Evolutionary conservation across 2,329 filamentous ascomycete species (phyloP).

Genomic region (Aspergillaceae sp.): DNA sequence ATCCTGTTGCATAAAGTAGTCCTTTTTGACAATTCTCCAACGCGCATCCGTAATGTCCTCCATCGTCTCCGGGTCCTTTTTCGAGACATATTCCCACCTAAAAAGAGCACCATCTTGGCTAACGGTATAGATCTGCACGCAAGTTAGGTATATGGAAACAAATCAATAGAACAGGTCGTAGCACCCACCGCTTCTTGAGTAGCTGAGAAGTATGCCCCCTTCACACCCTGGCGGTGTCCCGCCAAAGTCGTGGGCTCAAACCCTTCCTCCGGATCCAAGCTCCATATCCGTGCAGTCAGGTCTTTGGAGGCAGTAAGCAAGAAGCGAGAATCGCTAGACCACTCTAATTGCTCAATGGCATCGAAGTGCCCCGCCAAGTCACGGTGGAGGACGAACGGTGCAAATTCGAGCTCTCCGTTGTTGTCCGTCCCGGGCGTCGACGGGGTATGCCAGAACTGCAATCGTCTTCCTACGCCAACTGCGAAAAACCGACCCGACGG

Average conservation of each 20-base stretch:
- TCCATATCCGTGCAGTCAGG: slow-evolving; percentile 91
- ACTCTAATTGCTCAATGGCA: slow-evolving; percentile 74
- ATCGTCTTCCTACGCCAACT: slow-evolving; percentile 73
- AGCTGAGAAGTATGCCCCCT: slow-evolving; percentile 94
- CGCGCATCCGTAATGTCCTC: slow-evolving; percentile 60
- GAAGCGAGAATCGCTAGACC: slow-evolving; percentile 94
- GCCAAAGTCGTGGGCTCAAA: slow-evolving; percentile 84
- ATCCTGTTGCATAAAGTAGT: slow-evolving; percentile 90
- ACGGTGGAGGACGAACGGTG: slow-evolving; percentile 83
- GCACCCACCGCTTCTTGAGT: slow-evolving; percentile 68
- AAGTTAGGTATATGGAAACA: slow-evolving; percentile 7
- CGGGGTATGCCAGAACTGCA: slow-evolving; percentile 95
- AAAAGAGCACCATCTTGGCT: slow-evolving; percentile 97
- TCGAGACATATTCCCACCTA: slow-evolving; percentile 72
- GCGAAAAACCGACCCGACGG: slow-evolving; percentile 87
- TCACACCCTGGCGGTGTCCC: slow-evolving; percentile 80
- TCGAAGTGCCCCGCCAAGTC: slow-evolving; percentile 86
- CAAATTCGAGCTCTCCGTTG: slow-evolving; percentile 82
- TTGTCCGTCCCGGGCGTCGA: slow-evolving; percentile 72
- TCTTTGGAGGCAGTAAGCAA: slow-evolving; percentile 89
- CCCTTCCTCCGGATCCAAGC: slow-evolving; percentile 72
- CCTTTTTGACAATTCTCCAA: slow-evolving; percentile 83
- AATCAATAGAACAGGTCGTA: not conserved
- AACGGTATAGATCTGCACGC: slow-evolving; percentile 67
- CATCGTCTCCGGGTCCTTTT: slow-evolving; percentile 52